Evolutionary conservation across 306 rosid species (phyloP).

Genomic region (Nissolia schottii): DNA sequence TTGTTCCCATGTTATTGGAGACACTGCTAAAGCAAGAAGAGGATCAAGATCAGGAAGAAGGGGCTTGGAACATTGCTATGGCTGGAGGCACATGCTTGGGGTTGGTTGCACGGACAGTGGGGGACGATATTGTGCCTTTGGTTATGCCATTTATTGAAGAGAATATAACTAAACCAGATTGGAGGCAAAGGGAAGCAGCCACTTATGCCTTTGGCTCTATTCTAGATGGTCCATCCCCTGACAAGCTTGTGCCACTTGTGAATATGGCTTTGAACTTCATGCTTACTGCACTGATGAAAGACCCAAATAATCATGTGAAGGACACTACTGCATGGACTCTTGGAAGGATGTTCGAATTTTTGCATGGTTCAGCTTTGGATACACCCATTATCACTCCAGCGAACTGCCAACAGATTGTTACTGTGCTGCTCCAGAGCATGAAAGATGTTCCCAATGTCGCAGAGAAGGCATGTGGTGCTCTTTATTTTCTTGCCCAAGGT

Average conservation of each 20-base stretch:
- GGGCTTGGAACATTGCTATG: slow-evolving; percentile 99
- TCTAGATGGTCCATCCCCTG: slow-evolving; percentile 92
- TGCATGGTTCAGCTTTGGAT: slow-evolving; percentile 82
- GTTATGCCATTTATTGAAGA: slow-evolving; percentile 94
- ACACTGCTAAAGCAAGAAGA: slow-evolving; percentile 88
- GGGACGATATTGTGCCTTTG: slow-evolving; percentile 84
- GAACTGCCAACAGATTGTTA: slow-evolving; percentile 73
- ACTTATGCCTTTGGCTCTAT: slow-evolving; percentile 96
- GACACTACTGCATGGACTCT: slow-evolving; percentile 99
- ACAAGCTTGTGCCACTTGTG: slow-evolving; percentile 75
- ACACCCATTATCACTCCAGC: slow-evolving; percentile 72
- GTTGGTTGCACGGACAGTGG: slow-evolving; percentile 86
- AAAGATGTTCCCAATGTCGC: slow-evolving; percentile 93
- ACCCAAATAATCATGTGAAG: slow-evolving; percentile 85
- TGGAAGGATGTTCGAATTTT: slow-evolving; percentile 88
- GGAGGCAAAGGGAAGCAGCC: slow-evolving; percentile 98
- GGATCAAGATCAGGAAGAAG: slow-evolving; percentile 97
- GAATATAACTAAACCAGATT: slow-evolving; percentile 80
- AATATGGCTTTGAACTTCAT: slow-evolving; percentile 71
- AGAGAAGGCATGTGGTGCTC: slow-evolving; percentile 97
- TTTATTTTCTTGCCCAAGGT: slow-evolving; percentile 93
- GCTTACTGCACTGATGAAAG: slow-evolving; percentile 74
- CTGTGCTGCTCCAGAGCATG: slow-evolving; percentile 85
- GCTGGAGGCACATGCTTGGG: slow-evolving; percentile 99
- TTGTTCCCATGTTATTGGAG: slow-evolving; percentile 82